Base-by-base conservation (phyloP, 2,329 filamentous ascomycete genomes). In the Ceratocystis lukuohia region DNA sequence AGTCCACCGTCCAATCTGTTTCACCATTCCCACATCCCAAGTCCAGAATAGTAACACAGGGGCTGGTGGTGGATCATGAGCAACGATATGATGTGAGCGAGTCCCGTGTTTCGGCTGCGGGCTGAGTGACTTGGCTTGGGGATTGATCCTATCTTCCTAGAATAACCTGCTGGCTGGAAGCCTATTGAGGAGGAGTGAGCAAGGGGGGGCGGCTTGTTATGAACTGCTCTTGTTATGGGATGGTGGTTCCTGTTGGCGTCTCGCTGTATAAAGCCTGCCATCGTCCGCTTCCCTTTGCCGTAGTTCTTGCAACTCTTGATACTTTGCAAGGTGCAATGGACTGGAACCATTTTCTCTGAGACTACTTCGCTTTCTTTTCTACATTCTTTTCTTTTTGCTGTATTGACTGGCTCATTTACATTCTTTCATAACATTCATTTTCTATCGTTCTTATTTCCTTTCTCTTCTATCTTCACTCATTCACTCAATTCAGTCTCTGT, bases 271-370 rank as follows among this genome's bases (percentile, higher is more conserved):
- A 59, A 59, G 28, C 28, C 56, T 25, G 56, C 17, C 56, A 33
- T 4, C 20, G 12, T 30, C 56, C 56, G 30, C 56, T 7, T 2
- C 25, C 15, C 12, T 2, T 8, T 33, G 15, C 25, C 1, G 7
- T n/a, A 3, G 1, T 8, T 30, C 7, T 20, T 30, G 3, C 22
- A 15, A 2, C 12, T 1, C 10, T 59, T 37, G n/a, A 44, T n/a
- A 5, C 28, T 50, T 62, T 28, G 56, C 46, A 33, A 20, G 30
- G 30, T 56, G 41, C 46, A 66, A 65, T 68, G 64, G 64, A 66
- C 65, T 68, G 67, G 65, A 44, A 62, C 65, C 66, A 65, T 65
- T 48, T 62, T 48, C 57, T 67, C 61, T 63, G 37, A 46, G 30
- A 48, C 33, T 20, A 41, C 25, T 45, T 46, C 17, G 17, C 48